Evolutionary conservation across 177 flowering plant genomes (phyloP).

Genomic region (Vitis hybrid): DNA sequence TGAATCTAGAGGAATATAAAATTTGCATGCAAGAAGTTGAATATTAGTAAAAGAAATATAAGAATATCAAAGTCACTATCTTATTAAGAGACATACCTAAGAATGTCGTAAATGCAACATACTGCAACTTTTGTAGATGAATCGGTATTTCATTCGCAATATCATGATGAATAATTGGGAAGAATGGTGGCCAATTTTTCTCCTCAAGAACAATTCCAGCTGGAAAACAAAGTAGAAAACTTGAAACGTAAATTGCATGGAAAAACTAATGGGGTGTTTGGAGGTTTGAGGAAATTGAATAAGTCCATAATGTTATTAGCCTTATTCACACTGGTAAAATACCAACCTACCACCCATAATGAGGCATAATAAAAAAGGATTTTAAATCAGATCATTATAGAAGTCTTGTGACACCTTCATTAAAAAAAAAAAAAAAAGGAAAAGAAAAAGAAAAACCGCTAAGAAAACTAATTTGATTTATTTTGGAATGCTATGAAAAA

Average conservation of each 20-base stretch:
- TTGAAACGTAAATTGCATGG: not conserved
- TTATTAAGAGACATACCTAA: conserved; percentile 39
- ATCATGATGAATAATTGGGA: conserved; percentile 85
- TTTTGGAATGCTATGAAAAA: no score
- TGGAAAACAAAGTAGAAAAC: conserved; percentile 37
- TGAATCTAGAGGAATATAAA: no score
- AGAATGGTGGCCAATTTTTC: conserved; percentile 88
- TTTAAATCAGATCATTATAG: not conserved
- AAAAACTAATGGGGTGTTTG: not conserved
- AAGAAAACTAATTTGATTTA: conserved; percentile 1
- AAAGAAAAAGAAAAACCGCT: not conserved
- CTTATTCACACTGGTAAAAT: not conserved
- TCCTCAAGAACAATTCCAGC: conserved; percentile 91
- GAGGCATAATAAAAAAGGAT: not conserved
- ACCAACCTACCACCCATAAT: not conserved
- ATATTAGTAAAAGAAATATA: not conserved
- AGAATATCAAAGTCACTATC: not conserved
- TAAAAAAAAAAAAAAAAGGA: not conserved
- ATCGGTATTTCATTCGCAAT: conserved; percentile 87
- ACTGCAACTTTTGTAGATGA: conserved; percentile 71
- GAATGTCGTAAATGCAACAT: conserved; percentile 71
- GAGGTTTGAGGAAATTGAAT: no score
- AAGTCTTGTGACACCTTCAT: not conserved
- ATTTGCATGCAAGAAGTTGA: conserved; percentile 1
- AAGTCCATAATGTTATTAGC: not conserved